Evolutionary conservation across 495 filamentous ascomycete genomes (phyloP), one percentile per base, ranked within the genome.

Genomic region (Paragyromitra xinjiangensis): DNA sequence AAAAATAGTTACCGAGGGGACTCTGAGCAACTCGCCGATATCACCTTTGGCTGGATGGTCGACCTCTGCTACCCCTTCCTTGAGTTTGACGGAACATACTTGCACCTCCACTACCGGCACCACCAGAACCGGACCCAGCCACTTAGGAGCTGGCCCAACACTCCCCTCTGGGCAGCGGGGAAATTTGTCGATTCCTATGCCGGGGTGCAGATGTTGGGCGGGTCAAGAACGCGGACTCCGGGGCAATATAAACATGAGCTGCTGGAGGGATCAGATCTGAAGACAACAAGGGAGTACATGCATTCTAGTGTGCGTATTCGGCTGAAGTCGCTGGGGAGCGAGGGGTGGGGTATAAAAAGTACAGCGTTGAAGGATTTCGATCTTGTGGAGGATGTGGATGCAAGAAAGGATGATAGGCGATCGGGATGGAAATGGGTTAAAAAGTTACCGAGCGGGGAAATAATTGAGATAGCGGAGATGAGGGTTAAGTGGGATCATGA

Each of bases 31-130:
- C 55, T 59, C 3, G 55, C 55, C 12, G 83, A 87, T 48, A 86
- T 88, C 34, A 79, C 85, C 0, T 77, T 88, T 26, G 84, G 84
- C 2, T 88, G 86, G 86, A 87, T 88, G 86, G 83, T 87, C 19
- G 78, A 59, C 26, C 55, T 59, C 26, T 59, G 55, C 55, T 1
- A 81, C 24, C 81, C 71, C 6, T 80, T 84, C 56, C 44, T 84
- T 16, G 82, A 80, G 7, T 83, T 84, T 34, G 75, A 84, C 40
- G 0, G 1, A 14, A 48, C 12, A 2, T 59, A 37, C 11, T 34
- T 59, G 24, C 4, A 59, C 24, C 5, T 4, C 11, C 24, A 12
- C 55, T 26, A 37, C 8, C 7, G 6, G 26, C 1, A 59, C 11
- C 12, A 59, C 11, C 3, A 0, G 6, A 0, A 59, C 26, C 24